These are phyloP conservation scores for Suhomyces sp. DNA, from an alignment of 805 yeast species.

Conservation along the genomic window DNA sequence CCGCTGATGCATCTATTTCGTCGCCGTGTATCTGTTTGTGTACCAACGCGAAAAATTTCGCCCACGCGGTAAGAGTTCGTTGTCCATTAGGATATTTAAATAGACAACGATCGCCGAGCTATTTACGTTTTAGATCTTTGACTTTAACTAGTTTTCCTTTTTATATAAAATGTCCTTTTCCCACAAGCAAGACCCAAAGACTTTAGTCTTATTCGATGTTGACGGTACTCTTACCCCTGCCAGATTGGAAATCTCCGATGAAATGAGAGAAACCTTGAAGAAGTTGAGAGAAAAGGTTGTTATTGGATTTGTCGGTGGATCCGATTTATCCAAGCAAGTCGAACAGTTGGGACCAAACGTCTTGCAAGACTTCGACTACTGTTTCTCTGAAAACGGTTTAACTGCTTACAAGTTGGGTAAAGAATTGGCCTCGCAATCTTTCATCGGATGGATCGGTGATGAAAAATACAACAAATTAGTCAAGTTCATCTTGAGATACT, in stretches of 20 bases:
- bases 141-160: not conserved
- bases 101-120: not conserved
- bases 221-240: conserved; percentile 99
- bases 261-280: conserved; percentile 67
- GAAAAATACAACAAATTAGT: conserved; percentile 87
- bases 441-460: conserved; percentile 94
- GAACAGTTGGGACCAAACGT: conserved; percentile 90
- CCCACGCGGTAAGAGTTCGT: conserved; percentile 3
- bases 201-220: conserved; percentile 91
- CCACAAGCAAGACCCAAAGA: conserved; percentile 77
- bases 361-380: conserved; percentile 82
- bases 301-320: conserved; percentile 97
- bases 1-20: not conserved
- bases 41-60: conserved; percentile 1
- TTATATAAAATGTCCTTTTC: conserved; percentile 51
- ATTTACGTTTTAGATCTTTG: not conserved
- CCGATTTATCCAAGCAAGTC: conserved; percentile 88
- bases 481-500: conserved; percentile 79
- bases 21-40: conserved; percentile 1
- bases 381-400: conserved; percentile 96
- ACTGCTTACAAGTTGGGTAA: conserved; percentile 94
- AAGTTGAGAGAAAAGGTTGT: conserved; percentile 88
- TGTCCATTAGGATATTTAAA: conserved; percentile 4
- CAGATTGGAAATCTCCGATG: conserved; percentile 72
- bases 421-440: conserved; percentile 87